Evolutionary conservation across 2,329 filamentous ascomycete genomes (phyloP).

Genomic region (Verticillium nubilum): DNA sequence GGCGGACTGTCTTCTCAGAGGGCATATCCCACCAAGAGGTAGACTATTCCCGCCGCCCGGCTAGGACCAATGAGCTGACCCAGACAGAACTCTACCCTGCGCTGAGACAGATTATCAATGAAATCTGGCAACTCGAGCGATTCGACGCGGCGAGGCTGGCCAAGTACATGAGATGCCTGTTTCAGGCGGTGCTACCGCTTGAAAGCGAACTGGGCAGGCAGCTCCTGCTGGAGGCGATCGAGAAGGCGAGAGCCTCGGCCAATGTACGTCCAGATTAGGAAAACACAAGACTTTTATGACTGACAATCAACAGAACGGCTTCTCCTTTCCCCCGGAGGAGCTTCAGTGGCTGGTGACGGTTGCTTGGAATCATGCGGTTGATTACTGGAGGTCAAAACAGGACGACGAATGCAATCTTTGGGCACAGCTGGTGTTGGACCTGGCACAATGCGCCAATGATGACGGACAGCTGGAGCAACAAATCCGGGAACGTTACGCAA

Average conservation of each 20-base stretch:
- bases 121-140: constrained; percentile 52
- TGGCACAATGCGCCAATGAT: constrained; percentile 56
- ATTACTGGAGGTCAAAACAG: constrained; percentile 43
- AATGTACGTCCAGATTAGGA: constrained; percentile 28
- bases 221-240: constrained; percentile 58
- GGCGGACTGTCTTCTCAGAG: constrained; percentile 58
- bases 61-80: neutral
- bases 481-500: constrained; percentile 26
- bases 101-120: constrained; percentile 64
- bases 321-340: constrained; percentile 59
- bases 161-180: constrained; percentile 74
- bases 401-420: constrained; percentile 52
- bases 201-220: constrained; percentile 51
- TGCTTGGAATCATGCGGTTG: constrained; percentile 63
- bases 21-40: constrained; percentile 46
- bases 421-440: constrained; percentile 55
- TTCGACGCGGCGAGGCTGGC: constrained; percentile 58
- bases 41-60: constrained; percentile 5
- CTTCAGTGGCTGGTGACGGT: constrained; percentile 70
- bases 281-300: neutral
- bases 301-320: neutral
- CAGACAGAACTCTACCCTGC: constrained; percentile 42
- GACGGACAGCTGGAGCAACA: constrained; percentile 36
- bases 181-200: constrained; percentile 58
- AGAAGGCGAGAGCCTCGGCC: constrained; percentile 44